Evolutionary conservation across 768 basidiomycete species (phyloP).

Genomic region (Mrakia gelida): DNA sequence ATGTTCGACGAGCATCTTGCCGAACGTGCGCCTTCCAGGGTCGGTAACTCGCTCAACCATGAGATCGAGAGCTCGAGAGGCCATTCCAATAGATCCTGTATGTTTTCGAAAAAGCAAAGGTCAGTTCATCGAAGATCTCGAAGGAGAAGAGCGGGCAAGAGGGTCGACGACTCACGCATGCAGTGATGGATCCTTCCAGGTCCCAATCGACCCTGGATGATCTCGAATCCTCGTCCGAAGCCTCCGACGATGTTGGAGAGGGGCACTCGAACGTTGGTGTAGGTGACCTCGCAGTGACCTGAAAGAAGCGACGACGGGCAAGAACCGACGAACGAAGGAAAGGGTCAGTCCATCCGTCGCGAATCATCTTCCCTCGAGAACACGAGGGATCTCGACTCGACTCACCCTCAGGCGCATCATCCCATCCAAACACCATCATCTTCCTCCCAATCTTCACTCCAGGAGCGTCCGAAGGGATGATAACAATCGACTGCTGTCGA

Average conservation of each 20-base stretch:
- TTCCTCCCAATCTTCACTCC: constrained; percentile 88
- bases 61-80: constrained; percentile 74
- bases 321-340: neutral
- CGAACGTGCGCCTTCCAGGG: constrained; percentile 84
- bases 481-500: constrained; percentile 85
- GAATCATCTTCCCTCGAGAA: neutral
- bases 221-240: constrained; percentile 95
- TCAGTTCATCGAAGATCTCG: neutral
- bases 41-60: constrained; percentile 93
- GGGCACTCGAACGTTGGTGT: constrained; percentile 89
- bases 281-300: constrained; percentile 92
- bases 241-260: constrained; percentile 64
- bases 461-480: constrained; percentile 81
- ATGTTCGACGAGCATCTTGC: constrained; percentile 84
- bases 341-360: no score
- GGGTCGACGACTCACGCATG: constrained; percentile 53
- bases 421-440: constrained; percentile 89
- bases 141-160: neutral
- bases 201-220: constrained; percentile 92
- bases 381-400: neutral
- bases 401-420: constrained; percentile 61
- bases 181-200: constrained; percentile 96
- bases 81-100: constrained; percentile 76
- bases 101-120: neutral
- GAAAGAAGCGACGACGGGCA: neutral